Evolutionary conservation across 768 basidiomycete genomes (phyloP), one percentile per base, ranked within the genome.

Genomic region (Austroboletus festivus): DNA sequence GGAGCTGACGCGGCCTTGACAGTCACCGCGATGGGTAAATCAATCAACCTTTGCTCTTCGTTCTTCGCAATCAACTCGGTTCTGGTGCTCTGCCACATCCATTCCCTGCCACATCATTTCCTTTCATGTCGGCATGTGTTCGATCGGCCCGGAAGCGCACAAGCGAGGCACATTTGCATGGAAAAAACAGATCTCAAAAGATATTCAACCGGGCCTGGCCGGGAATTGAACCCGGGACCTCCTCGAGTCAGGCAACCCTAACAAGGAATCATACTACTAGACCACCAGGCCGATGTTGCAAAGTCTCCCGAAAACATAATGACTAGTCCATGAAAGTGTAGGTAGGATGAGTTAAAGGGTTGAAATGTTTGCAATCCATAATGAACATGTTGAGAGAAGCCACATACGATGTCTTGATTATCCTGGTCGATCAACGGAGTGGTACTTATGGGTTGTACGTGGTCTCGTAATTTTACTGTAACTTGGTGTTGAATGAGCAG

Each of bases 141-240:
- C n/a, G 19, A 31, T 37, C 24, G 9, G 31, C 10, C 31, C 31
- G 31, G 31, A 13, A 34, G 16, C 10, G 16, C 33, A 5, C 33
- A 34, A 5, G 16, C 16, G 5, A n/a, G n/a, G n/a, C n/a, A n/a
- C n/a, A n/a, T n/a, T n/a, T n/a, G n/a, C n/a, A n/a, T n/a, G n/a
- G n/a, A n/a, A n/a, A n/a, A n/a, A n/a, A n/a, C n/a, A n/a, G n/a
- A n/a, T n/a, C n/a, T n/a, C n/a, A n/a, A n/a, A n/a, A n/a, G n/a
- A n/a, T n/a, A n/a, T n/a, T n/a, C n/a, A n/a, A n/a, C n/a, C n/a
- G 28, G 28, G 81, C 83, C 82, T 83, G 75, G 78, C 82, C 79
- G 83, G 83, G 84, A 85, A 85, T 86, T 85, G 84, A 87, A 86
- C 85, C 83, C 83, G 78, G 83, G 82, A 85, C 85, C 85, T 86